Percentiles rank a stretch among this genome's conserved stretches.
phyloP scores from a whole-genome alignment of 164 flowering plant species.

The Stephania japonica region DNA sequence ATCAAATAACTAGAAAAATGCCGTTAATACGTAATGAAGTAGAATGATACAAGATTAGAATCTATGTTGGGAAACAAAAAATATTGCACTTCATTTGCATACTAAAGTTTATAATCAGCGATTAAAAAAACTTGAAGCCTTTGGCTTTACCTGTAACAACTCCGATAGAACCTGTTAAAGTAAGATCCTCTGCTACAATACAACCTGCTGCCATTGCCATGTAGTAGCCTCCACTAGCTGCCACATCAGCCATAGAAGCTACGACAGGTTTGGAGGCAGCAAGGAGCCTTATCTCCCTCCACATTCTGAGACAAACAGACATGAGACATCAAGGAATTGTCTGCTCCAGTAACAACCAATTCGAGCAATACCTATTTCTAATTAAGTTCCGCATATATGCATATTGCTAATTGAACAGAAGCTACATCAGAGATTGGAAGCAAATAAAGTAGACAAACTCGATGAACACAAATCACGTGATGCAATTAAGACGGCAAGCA shows the following conservation, averaged over 20 bases:
- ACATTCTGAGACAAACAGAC: conserved; percentile 56
- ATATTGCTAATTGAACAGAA: not conserved
- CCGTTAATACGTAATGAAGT: not conserved
- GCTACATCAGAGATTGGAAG: not conserved
- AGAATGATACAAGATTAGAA: not conserved
- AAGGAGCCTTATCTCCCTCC: conserved; percentile 92
- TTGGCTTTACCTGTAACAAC: conserved; percentile 74
- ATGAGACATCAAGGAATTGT: conserved; percentile 3
- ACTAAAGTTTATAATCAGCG: not conserved
- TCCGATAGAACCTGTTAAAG: conserved; percentile 93
- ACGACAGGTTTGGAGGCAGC: conserved; percentile 80
- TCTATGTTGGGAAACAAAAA: not conserved
- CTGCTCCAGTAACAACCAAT: not conserved
- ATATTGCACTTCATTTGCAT: not conserved
- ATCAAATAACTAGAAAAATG: not conserved
- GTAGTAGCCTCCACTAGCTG: conserved; percentile 99
- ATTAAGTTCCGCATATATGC: not conserved
- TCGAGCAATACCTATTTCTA: not conserved
- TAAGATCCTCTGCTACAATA: conserved; percentile 84
- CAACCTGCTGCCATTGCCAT: conserved; percentile 91
- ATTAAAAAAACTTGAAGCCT: not conserved
- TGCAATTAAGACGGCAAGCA: not conserved
- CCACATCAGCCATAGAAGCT: conserved; percentile 97
- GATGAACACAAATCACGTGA: not conserved
- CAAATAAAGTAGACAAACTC: not conserved